phyloP scores from a whole-genome alignment of 345 rosid species.

The Corymbia maculata region DNA sequence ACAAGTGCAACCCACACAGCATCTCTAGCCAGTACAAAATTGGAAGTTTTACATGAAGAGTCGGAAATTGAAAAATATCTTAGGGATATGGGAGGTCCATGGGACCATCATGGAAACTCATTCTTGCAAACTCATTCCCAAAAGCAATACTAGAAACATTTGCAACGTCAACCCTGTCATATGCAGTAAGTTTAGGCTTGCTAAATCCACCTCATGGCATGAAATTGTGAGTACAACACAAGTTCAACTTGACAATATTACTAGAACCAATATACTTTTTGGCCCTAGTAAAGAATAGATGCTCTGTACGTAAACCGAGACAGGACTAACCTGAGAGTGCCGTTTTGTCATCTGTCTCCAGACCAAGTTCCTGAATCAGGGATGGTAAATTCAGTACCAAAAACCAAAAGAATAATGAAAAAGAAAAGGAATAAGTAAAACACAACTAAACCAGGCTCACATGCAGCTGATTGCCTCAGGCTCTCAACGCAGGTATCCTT shows the following conservation, averaged over 20 bases:
- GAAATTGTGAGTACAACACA: background rate
- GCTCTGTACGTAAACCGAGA: background rate
- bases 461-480: background rate
- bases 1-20: background rate
- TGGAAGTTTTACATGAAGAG: background rate
- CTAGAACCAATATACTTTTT: background rate
- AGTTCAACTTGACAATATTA: background rate
- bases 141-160: background rate
- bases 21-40: background rate
- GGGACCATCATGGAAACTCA: background rate
- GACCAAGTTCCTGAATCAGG: slow-evolving; percentile 76
- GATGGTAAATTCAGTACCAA: slow-evolving; percentile 5
- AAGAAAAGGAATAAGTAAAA: background rate
- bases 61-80: background rate
- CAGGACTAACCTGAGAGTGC: slow-evolving; percentile 77
- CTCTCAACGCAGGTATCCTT: background rate
- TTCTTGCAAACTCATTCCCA: background rate
- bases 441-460: background rate
- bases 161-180: background rate
- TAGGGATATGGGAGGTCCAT: background rate
- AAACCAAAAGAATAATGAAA: background rate
- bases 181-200: background rate
- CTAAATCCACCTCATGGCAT: background rate
- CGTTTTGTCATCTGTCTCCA: slow-evolving; percentile 98
- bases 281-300: background rate